Evolutionary conservation across 352 stramenopile genomes (phyloP), one percentile per base, ranked within the genome.

Genomic region (Pythium coloratum): DNA sequence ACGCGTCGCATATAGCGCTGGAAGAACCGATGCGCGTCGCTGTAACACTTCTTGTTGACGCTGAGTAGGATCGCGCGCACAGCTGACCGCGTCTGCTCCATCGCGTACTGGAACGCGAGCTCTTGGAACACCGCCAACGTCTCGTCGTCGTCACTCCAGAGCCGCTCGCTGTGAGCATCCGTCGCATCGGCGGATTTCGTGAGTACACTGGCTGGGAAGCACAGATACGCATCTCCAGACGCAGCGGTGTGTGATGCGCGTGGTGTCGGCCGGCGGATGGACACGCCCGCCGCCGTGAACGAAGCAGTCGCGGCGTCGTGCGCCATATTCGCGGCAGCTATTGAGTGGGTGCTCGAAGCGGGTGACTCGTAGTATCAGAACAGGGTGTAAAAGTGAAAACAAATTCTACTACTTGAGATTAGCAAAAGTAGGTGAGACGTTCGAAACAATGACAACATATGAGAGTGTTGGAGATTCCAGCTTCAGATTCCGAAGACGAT

Each of bases 41-140:
- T 75, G 64, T 92, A 94, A 64, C 85, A 88, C 26, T 73, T 84
- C 55, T 80, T 67, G 64, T 95, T 95, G 34, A 77, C 86, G 32
- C 80, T 79, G 28, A 79, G 69, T 24, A 95, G 67, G 36, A 94
- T 67, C 4, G 84, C 73, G 44, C 85, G 76, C 46, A 95, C 81
- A 0, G 77, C 71, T 14, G 67, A 68, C 18, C 77, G 76, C 10
- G 77, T 78, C 49, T 82, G 78, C 47, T 91, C 82, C 63, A 77
- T 81, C 0, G 78, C 80, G 54, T 85, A 88, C 36, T 86, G 80
- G 49, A 87, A 90, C 33, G 84, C 84, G 18, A 91, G 70, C 61
- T 92, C 84, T 60, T 91, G 85, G 54, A 74, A 62, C 30, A 69
- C 60, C 8, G 63, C 64, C 20, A 62, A 28, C 47, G 69, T 55